Percentiles rank a stretch among this genome's conserved stretches.
Evolutionary conservation across 176 grass and related monocot species (phyloP).

Genomic region (Thalia dealbata): DNA sequence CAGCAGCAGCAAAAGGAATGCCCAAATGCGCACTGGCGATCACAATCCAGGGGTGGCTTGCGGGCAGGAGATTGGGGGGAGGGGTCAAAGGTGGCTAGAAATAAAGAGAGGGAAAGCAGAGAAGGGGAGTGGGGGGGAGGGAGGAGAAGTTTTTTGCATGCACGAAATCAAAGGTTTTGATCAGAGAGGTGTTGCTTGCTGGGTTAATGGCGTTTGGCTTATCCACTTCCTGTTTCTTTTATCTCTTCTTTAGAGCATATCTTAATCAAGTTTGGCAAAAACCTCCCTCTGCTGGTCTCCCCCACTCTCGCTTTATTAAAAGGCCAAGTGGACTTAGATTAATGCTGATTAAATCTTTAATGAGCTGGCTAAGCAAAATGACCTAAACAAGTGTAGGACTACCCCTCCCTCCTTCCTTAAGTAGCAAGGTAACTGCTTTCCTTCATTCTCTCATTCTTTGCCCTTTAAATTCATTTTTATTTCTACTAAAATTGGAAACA

Average conservation of each 20-base stretch:
- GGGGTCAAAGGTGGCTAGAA: neutral
- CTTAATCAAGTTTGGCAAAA: neutral
- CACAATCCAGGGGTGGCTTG: neutral
- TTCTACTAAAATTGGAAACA: neutral
- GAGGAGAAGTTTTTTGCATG: too few relatives aligned
- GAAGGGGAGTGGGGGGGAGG: neutral
- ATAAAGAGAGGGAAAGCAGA: neutral
- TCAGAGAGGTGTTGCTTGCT: constrained; percentile 4
- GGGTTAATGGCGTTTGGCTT: constrained; percentile 4
- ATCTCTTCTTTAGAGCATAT: neutral
- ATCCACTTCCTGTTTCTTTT: constrained; percentile 7
- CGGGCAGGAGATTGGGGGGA: neutral
- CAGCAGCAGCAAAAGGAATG: too few relatives aligned
- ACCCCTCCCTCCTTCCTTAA: neutral
- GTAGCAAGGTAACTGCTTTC: neutral
- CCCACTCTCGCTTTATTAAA: neutral
- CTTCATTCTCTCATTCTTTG: neutral
- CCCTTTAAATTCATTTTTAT: neutral
- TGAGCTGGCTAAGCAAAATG: neutral
- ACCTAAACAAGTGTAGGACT: neutral
- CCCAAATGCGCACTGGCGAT: too few relatives aligned
- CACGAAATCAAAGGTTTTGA: too few relatives aligned
- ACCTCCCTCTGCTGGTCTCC: neutral
- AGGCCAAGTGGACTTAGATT: neutral
- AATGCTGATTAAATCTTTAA: neutral